These are phyloP conservation scores for Sphenostylis stenocarpa DNA, from an alignment of 306 rosid genomes.

Conservation along the genomic window DNA sequence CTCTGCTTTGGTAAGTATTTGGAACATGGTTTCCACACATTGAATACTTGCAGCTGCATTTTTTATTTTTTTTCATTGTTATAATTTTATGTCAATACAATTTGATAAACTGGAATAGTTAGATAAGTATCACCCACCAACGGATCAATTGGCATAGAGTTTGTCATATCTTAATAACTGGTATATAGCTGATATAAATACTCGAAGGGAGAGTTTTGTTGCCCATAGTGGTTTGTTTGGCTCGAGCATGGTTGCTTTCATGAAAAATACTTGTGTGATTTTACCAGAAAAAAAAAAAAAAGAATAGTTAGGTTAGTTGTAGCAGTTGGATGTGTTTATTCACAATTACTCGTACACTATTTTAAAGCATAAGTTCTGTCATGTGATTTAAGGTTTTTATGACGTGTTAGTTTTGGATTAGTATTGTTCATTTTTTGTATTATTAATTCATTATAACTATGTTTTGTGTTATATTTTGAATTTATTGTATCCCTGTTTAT, in stretches of 20 bases:
- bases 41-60: not conserved
- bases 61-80: not conserved
- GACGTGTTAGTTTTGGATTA: not conserved
- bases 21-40: not conserved
- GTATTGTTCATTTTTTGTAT: not conserved
- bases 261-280: not conserved
- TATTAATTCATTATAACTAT: not conserved
- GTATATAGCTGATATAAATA: not conserved
- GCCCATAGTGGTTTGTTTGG: not conserved
- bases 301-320: not conserved
- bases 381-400: not conserved
- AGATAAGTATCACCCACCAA: not conserved
- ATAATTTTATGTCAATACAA: not conserved
- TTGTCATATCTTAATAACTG: too few species aligned
- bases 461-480: not conserved
- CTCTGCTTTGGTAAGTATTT: slow-evolving; percentile 72
- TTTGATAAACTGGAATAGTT: not conserved
- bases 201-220: too few species aligned
- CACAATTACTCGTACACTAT: not conserved
- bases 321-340: not conserved
- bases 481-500: not conserved
- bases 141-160: too few species aligned
- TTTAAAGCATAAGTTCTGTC: not conserved
- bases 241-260: not conserved
- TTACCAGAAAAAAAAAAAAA: not conserved